Percentiles rank a stretch among this genome's conserved stretches.
phyloP scores from a whole-genome alignment of 129 eudicot genomes.

The Flaveria bidentis region DNA sequence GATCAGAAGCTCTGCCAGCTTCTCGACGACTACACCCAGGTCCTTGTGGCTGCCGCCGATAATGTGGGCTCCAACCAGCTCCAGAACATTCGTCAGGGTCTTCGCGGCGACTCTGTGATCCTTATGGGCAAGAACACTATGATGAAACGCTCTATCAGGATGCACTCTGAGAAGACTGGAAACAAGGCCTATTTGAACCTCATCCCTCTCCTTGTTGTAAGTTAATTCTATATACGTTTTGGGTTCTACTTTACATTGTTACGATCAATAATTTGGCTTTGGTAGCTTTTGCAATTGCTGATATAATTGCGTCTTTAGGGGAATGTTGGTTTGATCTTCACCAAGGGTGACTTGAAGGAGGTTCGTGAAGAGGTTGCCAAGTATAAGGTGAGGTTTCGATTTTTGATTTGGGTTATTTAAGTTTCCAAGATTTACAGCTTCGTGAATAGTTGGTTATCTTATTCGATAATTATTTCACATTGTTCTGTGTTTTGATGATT shows the following conservation, averaged over 20 bases:
- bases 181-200: constrained; percentile 51
- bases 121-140: constrained; percentile 93
- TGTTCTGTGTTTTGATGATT: neutral
- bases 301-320: constrained; percentile 29
- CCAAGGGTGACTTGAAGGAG: constrained; percentile 86
- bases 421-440: too few relatives aligned
- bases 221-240: too few relatives aligned
- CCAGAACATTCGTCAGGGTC: constrained; percentile 63
- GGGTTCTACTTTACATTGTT: too few relatives aligned
- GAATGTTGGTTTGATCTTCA: constrained; percentile 78
- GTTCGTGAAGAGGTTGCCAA: constrained; percentile 80
- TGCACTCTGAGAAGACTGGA: constrained; percentile 76
- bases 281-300: too few relatives aligned
- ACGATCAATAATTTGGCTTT: too few relatives aligned
- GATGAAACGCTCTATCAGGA: constrained; percentile 80
- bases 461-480: too few relatives aligned
- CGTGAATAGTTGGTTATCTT: too few relatives aligned
- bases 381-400: constrained; percentile 54
- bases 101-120: constrained; percentile 75
- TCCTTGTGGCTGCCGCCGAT: constrained; percentile 65
- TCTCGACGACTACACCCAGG: constrained; percentile 68
- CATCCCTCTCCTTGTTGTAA: constrained; percentile 61
- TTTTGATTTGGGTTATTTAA: too few relatives aligned
- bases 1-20: constrained; percentile 63
- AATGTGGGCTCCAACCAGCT: constrained; percentile 80